Evolutionary conservation across 805 yeast genomes (phyloP).

Genomic region (Candida berthetii): DNA sequence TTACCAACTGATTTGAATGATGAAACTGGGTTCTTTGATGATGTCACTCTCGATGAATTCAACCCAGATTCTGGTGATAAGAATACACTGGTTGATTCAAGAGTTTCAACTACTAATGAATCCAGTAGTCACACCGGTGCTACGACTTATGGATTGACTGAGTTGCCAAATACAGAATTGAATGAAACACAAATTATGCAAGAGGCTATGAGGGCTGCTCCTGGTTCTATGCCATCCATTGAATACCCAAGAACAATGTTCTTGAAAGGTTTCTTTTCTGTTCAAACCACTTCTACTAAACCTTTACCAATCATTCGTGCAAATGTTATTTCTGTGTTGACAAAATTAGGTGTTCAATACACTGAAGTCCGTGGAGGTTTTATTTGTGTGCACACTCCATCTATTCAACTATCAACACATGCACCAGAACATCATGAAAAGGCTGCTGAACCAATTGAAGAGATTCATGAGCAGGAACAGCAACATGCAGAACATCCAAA

Average conservation of each 20-base stretch:
- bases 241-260: conserved; percentile 89
- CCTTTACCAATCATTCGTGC: conserved; percentile 85
- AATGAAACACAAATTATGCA: conserved; percentile 43
- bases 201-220: conserved; percentile 50
- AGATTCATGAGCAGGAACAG: conserved; percentile 1
- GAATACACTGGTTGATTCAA: conserved; percentile 12
- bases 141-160: conserved; percentile 2
- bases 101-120: conserved; percentile 9
- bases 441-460: neutral
- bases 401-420: conserved; percentile 20
- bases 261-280: conserved; percentile 89
- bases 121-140: neutral
- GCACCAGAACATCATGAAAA: neutral
- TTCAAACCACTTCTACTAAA: conserved; percentile 90
- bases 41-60: conserved; percentile 55
- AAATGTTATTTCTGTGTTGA: conserved; percentile 73
- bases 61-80: conserved; percentile 13
- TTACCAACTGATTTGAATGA: conserved; percentile 28
- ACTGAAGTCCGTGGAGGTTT: conserved; percentile 94
- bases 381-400: conserved; percentile 66
- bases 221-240: conserved; percentile 87
- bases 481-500: neutral
- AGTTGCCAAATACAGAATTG: conserved; percentile 18
- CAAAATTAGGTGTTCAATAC: conserved; percentile 69
- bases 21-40: conserved; percentile 40